These are phyloP conservation scores for Candida saitoana DNA, from an alignment of 805 yeast species.

Conservation along the genomic window DNA sequence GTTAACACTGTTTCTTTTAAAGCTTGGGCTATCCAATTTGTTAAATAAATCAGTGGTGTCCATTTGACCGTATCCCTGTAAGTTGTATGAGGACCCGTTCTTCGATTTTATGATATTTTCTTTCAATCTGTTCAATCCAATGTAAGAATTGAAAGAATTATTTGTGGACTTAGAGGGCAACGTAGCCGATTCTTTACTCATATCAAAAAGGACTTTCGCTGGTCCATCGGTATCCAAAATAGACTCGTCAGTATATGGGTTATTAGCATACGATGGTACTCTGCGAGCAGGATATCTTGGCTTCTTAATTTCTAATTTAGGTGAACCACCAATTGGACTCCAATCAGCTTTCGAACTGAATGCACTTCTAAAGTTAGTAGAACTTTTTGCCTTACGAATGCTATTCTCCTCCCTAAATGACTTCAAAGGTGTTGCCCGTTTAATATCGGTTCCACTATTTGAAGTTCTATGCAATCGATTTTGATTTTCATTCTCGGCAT, in stretches of 20 bases:
- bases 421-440: neutral
- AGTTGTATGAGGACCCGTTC: slow-evolving; percentile 14
- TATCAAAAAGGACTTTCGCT: slow-evolving; percentile 2
- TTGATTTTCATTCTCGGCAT: slow-evolving; percentile 6
- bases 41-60: slow-evolving; percentile 1
- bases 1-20: slow-evolving; percentile 1
- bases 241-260: slow-evolving; percentile 18
- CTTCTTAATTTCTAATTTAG: slow-evolving; percentile 2
- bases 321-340: slow-evolving; percentile 4
- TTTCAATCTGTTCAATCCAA: slow-evolving; percentile 37
- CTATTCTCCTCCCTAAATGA: slow-evolving; percentile 1
- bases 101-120: slow-evolving; percentile 21
- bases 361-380: slow-evolving; percentile 26
- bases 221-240: neutral
- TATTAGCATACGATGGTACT: slow-evolving; percentile 17
- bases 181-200: slow-evolving; percentile 24
- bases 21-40: slow-evolving; percentile 1
- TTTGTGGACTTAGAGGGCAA: slow-evolving; percentile 28
- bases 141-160: slow-evolving; percentile 30
- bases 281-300: slow-evolving; percentile 19
- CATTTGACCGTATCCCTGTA: slow-evolving; percentile 1
- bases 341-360: neutral
- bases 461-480: slow-evolving; percentile 1
- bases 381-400: slow-evolving; percentile 32
- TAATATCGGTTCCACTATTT: neutral